Base-by-base conservation (phyloP, 2,329 filamentous ascomycete genomes). In the Pseudogymnoascus sp. region DNA sequence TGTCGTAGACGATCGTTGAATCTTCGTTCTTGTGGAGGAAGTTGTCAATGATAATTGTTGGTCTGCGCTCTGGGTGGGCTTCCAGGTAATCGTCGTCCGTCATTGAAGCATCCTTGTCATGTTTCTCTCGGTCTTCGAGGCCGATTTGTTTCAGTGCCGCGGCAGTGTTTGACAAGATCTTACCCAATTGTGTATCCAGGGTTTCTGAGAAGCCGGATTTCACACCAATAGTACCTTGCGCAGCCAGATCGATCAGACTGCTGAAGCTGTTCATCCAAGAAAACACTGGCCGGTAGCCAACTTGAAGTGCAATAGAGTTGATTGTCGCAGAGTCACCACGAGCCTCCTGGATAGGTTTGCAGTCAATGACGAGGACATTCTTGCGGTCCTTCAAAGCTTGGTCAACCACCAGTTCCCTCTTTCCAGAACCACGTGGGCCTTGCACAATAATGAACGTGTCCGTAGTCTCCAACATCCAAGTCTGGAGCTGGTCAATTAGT, bases 231-330 rank as follows among this genome's bases (percentile, higher is more conserved):
- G 94, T 94, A 68, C 92, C 90, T 73, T 97, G 93, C 1, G 94
- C 90, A 21, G 93, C 94, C 37, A 97, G 82, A 69, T 97, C 94
- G 66, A 96, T 80, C 76, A 97, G 84, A 72, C 92, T 96, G 75
- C 90, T 96, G 67, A 97, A 85, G 70, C 87, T 96, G 74, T 97
- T 97, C 76, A 95, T 89, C 90, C 92, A 97, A 0, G 90, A 95
- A 73, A 99, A 99, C 0, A 99, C 86, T 0, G 94, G 94, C 7
- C 89, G 82, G 72, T 97, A 97, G 7, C 94, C 93, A 58, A 97
- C 92, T 66, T 92, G 85, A 1, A 80, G 77, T 0, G 93, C 94
- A 5, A 94, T 86, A 40, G 88, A 86, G 64, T 85, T 85, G 69
- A 99, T 96, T 0, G 90, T 96, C 2, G 87, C 85, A 6, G 87